These are phyloP conservation scores for Moesziomyces sp. DNA, from an alignment of 1,284 basidiomycete species.

Conservation along the genomic window DNA sequence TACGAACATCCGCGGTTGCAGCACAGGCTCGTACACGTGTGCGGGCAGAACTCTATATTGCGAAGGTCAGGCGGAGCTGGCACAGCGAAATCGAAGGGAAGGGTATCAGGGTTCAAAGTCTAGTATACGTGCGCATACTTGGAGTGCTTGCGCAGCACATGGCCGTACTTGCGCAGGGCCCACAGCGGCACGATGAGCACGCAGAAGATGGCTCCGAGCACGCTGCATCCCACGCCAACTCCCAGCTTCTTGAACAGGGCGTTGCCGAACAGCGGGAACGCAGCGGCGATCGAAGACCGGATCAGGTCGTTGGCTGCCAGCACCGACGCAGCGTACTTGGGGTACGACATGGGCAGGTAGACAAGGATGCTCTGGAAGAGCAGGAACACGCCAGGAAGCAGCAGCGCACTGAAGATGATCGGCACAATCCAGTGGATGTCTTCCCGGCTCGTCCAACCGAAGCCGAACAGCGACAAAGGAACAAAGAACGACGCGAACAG, in stretches of 20 bases:
- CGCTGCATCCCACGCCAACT: constrained; percentile 34
- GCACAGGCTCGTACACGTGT: background rate
- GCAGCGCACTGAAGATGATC: constrained; percentile 30
- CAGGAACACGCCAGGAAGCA: constrained; percentile 47
- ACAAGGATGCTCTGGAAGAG: constrained; percentile 49
- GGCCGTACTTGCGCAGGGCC: constrained; percentile 44
- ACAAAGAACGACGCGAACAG: constrained; percentile 77
- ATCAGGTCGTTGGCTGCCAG: constrained; percentile 42
- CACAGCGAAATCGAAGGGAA: no score
- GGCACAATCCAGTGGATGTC: constrained; percentile 60
- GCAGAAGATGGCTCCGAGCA: constrained; percentile 39
- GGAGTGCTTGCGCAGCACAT: constrained; percentile 35
- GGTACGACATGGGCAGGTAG: constrained; percentile 46
- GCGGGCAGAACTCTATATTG: constrained; percentile 6
- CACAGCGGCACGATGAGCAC: constrained; percentile 39
- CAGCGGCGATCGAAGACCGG: constrained; percentile 33
- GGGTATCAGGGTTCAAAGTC: background rate
- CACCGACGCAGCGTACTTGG: constrained; percentile 33
- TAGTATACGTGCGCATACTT: constrained; percentile 53
- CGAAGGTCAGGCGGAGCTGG: background rate
- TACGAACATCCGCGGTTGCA: background rate
- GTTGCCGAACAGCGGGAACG: constrained; percentile 46
- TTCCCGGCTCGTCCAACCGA: constrained; percentile 52
- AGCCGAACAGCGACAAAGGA: constrained; percentile 72
- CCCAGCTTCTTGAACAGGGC: constrained; percentile 46